Percentiles rank a stretch among this genome's conserved stretches.
phyloP scores from a whole-genome alignment of 192 early-diverging fungal species.

The Coemansia sp. region DNA sequence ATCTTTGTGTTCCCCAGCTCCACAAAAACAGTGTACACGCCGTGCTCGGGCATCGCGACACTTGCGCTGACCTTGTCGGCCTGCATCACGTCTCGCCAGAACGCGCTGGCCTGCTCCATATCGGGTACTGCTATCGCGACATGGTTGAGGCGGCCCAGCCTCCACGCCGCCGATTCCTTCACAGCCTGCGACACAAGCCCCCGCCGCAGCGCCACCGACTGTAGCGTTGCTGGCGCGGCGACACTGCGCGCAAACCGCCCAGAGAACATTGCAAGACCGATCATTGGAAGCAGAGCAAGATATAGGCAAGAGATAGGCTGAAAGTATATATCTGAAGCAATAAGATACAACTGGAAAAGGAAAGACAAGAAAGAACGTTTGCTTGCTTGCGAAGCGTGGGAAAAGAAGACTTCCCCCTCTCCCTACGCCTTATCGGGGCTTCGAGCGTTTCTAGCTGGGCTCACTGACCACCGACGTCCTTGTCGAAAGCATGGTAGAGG shows the following conservation, averaged over 20 bases:
- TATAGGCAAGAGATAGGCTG: not conserved
- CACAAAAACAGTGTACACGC: constrained; percentile 86
- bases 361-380: not conserved
- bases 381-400: not conserved
- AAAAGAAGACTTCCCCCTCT: not conserved
- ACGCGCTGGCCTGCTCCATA: constrained; percentile 66
- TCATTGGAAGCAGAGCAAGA: not conserved
- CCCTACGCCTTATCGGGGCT: not conserved
- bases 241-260: not conserved
- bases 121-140: constrained; percentile 83
- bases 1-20: constrained; percentile 87
- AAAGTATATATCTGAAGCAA: too few species aligned
- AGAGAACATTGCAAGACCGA: not conserved
- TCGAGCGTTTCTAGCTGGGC: not conserved
- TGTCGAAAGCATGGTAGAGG: constrained; percentile 18
- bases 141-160: constrained; percentile 77
- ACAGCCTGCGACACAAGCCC: constrained; percentile 16
- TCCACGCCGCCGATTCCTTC: constrained; percentile 59
- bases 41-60: constrained; percentile 76
- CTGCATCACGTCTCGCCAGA: constrained; percentile 71
- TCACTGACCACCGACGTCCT: not conserved
- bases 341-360: not conserved
- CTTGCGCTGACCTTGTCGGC: constrained; percentile 70
- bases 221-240: not conserved
- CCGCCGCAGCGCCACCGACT: constrained; percentile 2